Conservation (phyloP, 2,329 filamentous ascomycete species). For the Graphilbum fragrans region DNA sequence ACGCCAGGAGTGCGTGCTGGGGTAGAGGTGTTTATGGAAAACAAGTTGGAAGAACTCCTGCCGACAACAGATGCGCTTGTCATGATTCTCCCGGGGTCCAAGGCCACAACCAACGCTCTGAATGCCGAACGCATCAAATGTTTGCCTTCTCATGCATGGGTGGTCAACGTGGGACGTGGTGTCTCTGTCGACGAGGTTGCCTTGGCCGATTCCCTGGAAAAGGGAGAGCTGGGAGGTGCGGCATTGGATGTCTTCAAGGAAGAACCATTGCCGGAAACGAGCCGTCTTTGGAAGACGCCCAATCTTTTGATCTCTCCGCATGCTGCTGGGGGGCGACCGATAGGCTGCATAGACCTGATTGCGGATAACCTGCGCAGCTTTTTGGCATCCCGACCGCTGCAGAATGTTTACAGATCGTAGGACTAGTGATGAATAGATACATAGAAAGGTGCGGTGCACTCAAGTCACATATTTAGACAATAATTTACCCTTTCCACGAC, state of each 20-base stretch:
- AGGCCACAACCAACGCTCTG: constrained; percentile 23
- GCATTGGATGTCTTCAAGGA: constrained; percentile 31
- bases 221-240: constrained; percentile 30
- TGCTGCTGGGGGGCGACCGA: constrained; percentile 26
- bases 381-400: constrained; percentile 42
- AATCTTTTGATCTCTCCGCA: constrained; percentile 7
- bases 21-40: constrained; percentile 26
- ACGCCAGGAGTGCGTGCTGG: constrained; percentile 17
- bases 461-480: too few relatives aligned
- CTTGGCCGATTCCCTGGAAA: constrained; percentile 28
- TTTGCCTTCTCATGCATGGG: constrained; percentile 22
- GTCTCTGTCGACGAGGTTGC: constrained; percentile 35
- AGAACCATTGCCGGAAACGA: constrained; percentile 11
- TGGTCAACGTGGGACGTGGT: constrained; percentile 33
- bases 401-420: constrained; percentile 25
- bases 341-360: constrained; percentile 44
- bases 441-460: too few relatives aligned
- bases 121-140: constrained; percentile 23
- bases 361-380: constrained; percentile 47
- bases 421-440: too few relatives aligned
- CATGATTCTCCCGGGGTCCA: constrained; percentile 30
- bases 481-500: too few relatives aligned
- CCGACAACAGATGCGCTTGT: constrained; percentile 29
- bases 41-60: constrained; percentile 23
- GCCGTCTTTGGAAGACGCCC: constrained; percentile 7